Evolutionary conservation across 1,139 yeast genomes (phyloP).

Genomic region (Nematodospora anomalae): DNA sequence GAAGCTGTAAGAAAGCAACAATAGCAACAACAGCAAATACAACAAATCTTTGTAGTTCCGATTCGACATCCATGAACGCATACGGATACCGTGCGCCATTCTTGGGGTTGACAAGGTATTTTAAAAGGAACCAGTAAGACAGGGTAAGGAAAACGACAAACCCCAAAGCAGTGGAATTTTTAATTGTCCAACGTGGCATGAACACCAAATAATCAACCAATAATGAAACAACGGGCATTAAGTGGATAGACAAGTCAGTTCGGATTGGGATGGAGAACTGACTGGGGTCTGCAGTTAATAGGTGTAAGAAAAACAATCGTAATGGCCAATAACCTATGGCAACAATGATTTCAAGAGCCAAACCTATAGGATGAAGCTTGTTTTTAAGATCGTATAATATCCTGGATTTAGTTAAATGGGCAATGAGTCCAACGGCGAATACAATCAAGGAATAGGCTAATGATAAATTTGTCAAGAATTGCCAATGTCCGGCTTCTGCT

Average conservation of each 20-base stretch:
- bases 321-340: conserved; percentile 68
- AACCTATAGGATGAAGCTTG: conserved; percentile 48
- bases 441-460: conserved; percentile 48
- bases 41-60: conserved; percentile 38
- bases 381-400: conserved; percentile 32
- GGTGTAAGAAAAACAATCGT: conserved; percentile 46
- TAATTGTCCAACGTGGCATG: conserved; percentile 49
- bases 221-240: conserved; percentile 55
- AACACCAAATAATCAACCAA: conserved; percentile 54
- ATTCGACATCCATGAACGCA: conserved; percentile 59
- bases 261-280: conserved; percentile 41
- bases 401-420: conserved; percentile 33
- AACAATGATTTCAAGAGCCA: conserved; percentile 60
- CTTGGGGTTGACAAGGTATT: conserved; percentile 45
- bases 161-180: conserved; percentile 38
- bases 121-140: conserved; percentile 55
- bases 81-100: conserved; percentile 61
- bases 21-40: conserved; percentile 53
- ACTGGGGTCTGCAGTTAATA: conserved; percentile 36
- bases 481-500: conserved; percentile 60
- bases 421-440: conserved; percentile 39
- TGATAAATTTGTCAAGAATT: conserved; percentile 66
- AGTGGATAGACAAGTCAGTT: conserved; percentile 59
- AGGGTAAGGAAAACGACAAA: conserved; percentile 40
- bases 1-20: conserved; percentile 41